These are phyloP conservation scores for Clarkia xantiana DNA, from an alignment of 345 rosid genomes.

Conservation along the genomic window DNA sequence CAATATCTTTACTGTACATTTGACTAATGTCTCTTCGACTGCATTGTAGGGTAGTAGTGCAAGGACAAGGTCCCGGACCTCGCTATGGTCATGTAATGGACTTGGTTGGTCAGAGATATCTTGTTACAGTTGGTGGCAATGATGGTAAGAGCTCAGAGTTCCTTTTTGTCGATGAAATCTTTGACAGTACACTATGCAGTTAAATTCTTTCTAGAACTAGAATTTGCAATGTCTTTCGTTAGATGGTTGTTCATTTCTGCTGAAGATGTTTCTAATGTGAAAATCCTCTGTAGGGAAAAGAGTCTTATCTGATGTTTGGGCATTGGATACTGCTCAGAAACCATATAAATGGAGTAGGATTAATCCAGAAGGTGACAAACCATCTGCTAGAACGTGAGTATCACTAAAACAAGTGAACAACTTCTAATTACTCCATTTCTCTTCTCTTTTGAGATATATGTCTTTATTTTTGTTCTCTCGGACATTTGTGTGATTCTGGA, in stretches of 20 bases:
- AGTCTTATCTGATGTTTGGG: slow-evolving; percentile 93
- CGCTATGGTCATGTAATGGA: slow-evolving; percentile 98
- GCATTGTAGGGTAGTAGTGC: slow-evolving; percentile 74
- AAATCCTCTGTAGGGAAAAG: slow-evolving; percentile 49
- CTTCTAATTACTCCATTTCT: too few relatives aligned
- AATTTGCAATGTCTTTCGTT: too few relatives aligned
- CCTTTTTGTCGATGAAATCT: too few relatives aligned
- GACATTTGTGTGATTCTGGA: too few relatives aligned
- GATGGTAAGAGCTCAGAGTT: slow-evolving; percentile 39
- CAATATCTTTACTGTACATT: not conserved
- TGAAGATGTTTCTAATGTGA: not conserved
- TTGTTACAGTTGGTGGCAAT: slow-evolving; percentile 91
- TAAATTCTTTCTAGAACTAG: too few relatives aligned
- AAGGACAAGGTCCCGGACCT: slow-evolving; percentile 99
- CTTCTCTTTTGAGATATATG: too few relatives aligned
- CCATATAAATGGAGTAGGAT: slow-evolving; percentile 87
- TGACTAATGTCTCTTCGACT: not conserved
- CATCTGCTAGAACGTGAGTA: slow-evolving; percentile 91
- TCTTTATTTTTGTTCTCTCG: too few relatives aligned
- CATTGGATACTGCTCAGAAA: slow-evolving; percentile 92
- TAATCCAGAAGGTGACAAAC: slow-evolving; percentile 87
- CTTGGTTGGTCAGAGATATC: slow-evolving; percentile 91
- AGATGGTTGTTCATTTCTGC: too few relatives aligned
- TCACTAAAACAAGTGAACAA: not conserved
- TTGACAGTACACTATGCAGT: too few relatives aligned